phyloP scores from a whole-genome alignment of 305 asterid genomes.

The Coffea humblotiana region DNA sequence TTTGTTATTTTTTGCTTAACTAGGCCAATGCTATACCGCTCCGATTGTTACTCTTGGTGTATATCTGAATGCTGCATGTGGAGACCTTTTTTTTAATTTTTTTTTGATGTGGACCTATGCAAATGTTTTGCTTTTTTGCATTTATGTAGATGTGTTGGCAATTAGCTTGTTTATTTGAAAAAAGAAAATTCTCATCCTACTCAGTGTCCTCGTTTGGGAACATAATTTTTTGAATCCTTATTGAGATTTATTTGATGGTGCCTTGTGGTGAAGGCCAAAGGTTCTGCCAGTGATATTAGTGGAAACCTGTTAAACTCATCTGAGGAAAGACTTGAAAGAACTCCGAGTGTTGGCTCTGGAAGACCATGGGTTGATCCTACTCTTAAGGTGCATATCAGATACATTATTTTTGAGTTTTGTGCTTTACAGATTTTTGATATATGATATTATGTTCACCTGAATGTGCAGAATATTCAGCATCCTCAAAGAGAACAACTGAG shows the following conservation, averaged over 20 bases:
- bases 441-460: conserved; percentile 17
- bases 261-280: conserved; percentile 58
- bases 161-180: not conserved
- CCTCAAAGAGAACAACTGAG: conserved; percentile 45
- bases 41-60: no score
- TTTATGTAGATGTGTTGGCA: not conserved
- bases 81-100: no score
- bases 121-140: not conserved
- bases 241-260: conserved; percentile 19
- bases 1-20: no score
- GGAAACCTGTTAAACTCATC: conserved; percentile 44
- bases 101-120: not conserved
- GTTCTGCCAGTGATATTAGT: conserved; percentile 42
- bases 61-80: no score
- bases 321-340: conserved; percentile 61
- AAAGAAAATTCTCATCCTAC: not conserved
- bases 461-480: conserved; percentile 55
- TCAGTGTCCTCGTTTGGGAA: not conserved
- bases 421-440: conserved; percentile 13
- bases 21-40: no score
- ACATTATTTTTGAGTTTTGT: conserved; percentile 11
- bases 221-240: not conserved
- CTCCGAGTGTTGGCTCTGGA: conserved; percentile 48
- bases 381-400: conserved; percentile 44
- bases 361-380: conserved; percentile 61